phyloP scores from a whole-genome alignment of 2,329 filamentous ascomycete species.

The Cladosporium sphaerospermum region DNA sequence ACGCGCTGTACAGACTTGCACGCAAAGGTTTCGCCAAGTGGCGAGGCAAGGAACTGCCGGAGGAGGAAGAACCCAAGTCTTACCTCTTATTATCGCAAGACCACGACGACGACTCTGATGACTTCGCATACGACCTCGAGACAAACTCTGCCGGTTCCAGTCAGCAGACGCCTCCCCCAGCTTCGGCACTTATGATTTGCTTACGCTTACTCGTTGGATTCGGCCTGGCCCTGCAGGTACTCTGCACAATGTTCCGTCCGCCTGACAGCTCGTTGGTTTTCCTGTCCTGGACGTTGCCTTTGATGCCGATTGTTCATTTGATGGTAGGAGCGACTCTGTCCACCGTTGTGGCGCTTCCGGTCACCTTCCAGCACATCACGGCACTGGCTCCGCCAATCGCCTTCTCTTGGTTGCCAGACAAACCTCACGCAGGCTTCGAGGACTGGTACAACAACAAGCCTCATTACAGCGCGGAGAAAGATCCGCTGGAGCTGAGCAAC shows the following conservation, averaged over 20 bases:
- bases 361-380: conserved; percentile 7
- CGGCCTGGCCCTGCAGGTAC: conserved; percentile 8
- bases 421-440: conserved; percentile 8
- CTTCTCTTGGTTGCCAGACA: conserved; percentile 3
- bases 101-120: conserved; percentile 1
- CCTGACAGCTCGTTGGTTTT: conserved; percentile 8
- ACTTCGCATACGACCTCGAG: conserved; percentile 9
- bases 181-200: conserved; percentile 5
- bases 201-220: neutral
- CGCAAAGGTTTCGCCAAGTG: neutral
- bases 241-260: conserved; percentile 10
- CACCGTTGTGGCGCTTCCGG: conserved; percentile 5
- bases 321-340: conserved; percentile 9
- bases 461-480: conserved; percentile 29
- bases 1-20: neutral
- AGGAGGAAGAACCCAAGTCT: conserved; percentile 3
- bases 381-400: conserved; percentile 1
- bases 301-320: conserved; percentile 8
- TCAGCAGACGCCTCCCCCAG: neutral
- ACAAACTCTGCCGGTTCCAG: neutral
- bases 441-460: conserved; percentile 7
- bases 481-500: conserved; percentile 36
- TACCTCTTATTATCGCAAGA: conserved; percentile 9
- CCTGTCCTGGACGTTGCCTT: conserved; percentile 7
- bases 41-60: conserved; percentile 6